These are phyloP conservation scores for Xylariaceae sp. DNA, from an alignment of 2,329 filamentous ascomycete species.

Conservation along the genomic window DNA sequence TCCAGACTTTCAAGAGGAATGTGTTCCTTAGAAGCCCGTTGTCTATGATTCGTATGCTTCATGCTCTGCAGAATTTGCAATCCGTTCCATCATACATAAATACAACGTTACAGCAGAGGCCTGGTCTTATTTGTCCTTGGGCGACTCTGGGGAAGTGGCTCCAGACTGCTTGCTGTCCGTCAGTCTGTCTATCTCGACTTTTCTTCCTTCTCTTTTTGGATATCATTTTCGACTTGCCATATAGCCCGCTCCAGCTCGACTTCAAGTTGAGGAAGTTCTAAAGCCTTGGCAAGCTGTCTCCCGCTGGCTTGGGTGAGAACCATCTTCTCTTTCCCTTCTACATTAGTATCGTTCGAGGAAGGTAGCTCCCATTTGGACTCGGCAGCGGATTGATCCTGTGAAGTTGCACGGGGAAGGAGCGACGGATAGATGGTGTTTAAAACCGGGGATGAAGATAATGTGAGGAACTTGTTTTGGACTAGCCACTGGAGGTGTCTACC, in stretches of 20 bases:
- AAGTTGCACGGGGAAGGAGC: slow-evolving; percentile 13
- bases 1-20: slow-evolving; percentile 1
- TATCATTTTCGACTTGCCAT: slow-evolving; percentile 61
- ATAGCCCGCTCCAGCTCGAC: slow-evolving; percentile 72
- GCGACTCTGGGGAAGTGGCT: slow-evolving; percentile 5
- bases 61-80: slow-evolving; percentile 2
- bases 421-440: slow-evolving; percentile 69
- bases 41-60: slow-evolving; percentile 10
- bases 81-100: slow-evolving; percentile 8
- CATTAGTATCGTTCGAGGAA: slow-evolving; percentile 4
- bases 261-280: slow-evolving; percentile 66
- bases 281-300: slow-evolving; percentile 52
- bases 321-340: slow-evolving; percentile 38
- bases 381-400: slow-evolving; percentile 21
- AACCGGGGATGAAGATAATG: slow-evolving; percentile 58
- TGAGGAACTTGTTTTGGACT: slow-evolving; percentile 66
- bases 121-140: not conserved
- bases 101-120: slow-evolving; percentile 2
- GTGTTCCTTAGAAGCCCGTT: slow-evolving; percentile 1
- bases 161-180: no score
- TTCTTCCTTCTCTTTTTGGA: slow-evolving; percentile 32
- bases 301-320: slow-evolving; percentile 50
- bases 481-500: slow-evolving; percentile 83
- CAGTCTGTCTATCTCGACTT: no score
- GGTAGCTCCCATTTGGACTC: slow-evolving; percentile 17